phyloP scores from a whole-genome alignment of 2,329 filamentous ascomycete species.

The Penicillium oxalicum region DNA sequence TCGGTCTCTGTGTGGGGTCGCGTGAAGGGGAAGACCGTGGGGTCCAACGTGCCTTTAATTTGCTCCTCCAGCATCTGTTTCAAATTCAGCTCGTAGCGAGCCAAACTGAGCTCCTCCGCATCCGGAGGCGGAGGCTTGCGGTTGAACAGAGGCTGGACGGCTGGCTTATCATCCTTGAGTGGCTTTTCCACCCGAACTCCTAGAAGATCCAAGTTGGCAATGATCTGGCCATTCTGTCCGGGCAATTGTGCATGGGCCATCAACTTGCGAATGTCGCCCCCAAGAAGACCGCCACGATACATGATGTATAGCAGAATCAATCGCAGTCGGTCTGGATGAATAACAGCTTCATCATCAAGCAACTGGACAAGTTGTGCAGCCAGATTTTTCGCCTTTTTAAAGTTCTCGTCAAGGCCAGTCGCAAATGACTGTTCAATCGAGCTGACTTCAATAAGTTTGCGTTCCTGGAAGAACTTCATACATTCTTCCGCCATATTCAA shows the following conservation, averaged over 20 bases:
- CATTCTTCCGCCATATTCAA: slow-evolving; percentile 95
- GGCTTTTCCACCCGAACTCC: slow-evolving; percentile 66
- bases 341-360: slow-evolving; percentile 76
- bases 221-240: slow-evolving; percentile 62
- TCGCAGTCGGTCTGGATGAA: slow-evolving; percentile 68
- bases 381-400: slow-evolving; percentile 81
- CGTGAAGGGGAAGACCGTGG: slow-evolving; percentile 63
- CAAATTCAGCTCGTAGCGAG: slow-evolving; percentile 74
- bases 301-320: slow-evolving; percentile 80
- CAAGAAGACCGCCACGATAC: slow-evolving; percentile 77
- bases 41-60: slow-evolving; percentile 61
- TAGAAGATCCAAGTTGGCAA: slow-evolving; percentile 71
- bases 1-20: slow-evolving; percentile 57
- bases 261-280: slow-evolving; percentile 76
- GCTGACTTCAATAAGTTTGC: slow-evolving; percentile 80
- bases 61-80: slow-evolving; percentile 77
- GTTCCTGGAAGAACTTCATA: slow-evolving; percentile 84
- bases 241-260: slow-evolving; percentile 77
- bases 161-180: slow-evolving; percentile 70
- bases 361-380: slow-evolving; percentile 78
- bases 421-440: slow-evolving; percentile 84
- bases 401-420: slow-evolving; percentile 89
- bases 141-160: slow-evolving; percentile 64
- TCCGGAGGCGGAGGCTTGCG: slow-evolving; percentile 53
- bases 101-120: slow-evolving; percentile 76